Base-by-base conservation (phyloP, 1,284 basidiomycete species). In the Peniophora sp. region DNA sequence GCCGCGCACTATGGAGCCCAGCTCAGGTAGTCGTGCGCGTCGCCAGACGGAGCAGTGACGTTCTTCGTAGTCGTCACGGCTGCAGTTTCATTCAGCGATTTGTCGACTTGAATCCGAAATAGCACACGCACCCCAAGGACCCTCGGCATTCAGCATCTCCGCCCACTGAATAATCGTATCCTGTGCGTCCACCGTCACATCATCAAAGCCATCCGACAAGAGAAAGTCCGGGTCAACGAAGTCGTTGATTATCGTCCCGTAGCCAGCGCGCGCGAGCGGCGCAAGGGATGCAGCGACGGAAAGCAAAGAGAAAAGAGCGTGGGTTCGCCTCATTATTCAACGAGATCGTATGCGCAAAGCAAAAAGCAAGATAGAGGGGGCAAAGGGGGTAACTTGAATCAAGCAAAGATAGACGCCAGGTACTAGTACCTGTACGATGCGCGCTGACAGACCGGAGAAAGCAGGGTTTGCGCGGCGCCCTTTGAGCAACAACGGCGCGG, bases 1-100 rank as follows among this genome's bases (percentile, higher is more conserved):
- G 22, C n/a, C n/a, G n/a, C 74, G 59, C 58, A 78, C 77, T 79
- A 80, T 3, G 78, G 77, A 32, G 75, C 76, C 71, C 72, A 79
- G 52, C 76, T 78, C 56, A 78, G 59, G 59, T 79, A 80, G 58
- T 79, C 77, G 51, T 69, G 70, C 20, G 63, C 58, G 54, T 77
- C 63, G 6, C 69, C 63, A 32, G 71, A 73, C 0, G 75, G 71
- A 12, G 75, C 67, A 2, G 64, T 51, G n/a, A 69, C 57, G 20
- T 63, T 61, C 46, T 71, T 69, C 55, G 71, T 69, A 19, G 61
- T 67, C 64, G 75, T 78, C 55, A 48, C 35, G 17, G 49, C 49
- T 52, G 27, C 34, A 45, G 8, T 16, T 38, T 12, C 35, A 34
- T 45, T 50, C 17, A 48, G 52, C 20, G 14, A 47, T 27, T 25